Evolutionary conservation across 2,329 filamentous ascomycete genomes (phyloP).

Genomic region (Periglandula ipomoeae): DNA sequence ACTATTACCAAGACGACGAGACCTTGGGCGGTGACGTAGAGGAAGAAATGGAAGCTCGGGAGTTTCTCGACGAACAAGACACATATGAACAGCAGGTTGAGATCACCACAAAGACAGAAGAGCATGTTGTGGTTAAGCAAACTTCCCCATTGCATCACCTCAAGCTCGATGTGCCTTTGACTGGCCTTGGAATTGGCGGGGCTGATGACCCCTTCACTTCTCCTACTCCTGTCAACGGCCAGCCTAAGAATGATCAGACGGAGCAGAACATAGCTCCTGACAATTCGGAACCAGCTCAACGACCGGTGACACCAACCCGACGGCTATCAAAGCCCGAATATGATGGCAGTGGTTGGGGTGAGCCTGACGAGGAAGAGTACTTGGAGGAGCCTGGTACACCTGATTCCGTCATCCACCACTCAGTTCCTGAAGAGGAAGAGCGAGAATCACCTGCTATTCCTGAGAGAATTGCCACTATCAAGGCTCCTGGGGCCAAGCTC

Average conservation of each 20-base stretch:
- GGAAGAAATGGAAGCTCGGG: constrained; percentile 24
- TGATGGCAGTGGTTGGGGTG: constrained; percentile 53
- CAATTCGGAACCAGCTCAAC: constrained; percentile 26
- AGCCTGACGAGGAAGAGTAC: constrained; percentile 40
- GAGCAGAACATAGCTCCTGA: constrained; percentile 22
- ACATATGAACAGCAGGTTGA: not conserved
- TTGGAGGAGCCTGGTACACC: constrained; percentile 63
- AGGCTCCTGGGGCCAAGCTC: constrained; percentile 73
- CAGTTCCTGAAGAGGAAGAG: constrained; percentile 39
- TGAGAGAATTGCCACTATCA: constrained; percentile 79
- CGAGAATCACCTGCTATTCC: constrained; percentile 59
- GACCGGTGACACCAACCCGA: constrained; percentile 41
- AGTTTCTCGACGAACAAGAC: not conserved
- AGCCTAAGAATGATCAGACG: constrained; percentile 1
- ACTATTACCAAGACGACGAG: constrained; percentile 55
- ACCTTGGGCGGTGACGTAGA: constrained; percentile 44
- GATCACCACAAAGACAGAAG: not conserved
- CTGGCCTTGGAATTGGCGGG: constrained; percentile 23
- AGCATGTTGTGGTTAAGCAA: not conserved
- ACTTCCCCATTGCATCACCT: constrained; percentile 13
- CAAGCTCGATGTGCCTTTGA: constrained; percentile 16
- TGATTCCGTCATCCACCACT: constrained; percentile 82
- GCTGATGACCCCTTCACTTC: not conserved
- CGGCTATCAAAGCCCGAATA: constrained; percentile 51
- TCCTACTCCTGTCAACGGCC: not conserved